Percentiles rank a stretch among this genome's conserved stretches.
These are phyloP conservation scores for Solanum arcanum DNA, from an alignment of 257 asterid genomes.

Conservation along the genomic window DNA sequence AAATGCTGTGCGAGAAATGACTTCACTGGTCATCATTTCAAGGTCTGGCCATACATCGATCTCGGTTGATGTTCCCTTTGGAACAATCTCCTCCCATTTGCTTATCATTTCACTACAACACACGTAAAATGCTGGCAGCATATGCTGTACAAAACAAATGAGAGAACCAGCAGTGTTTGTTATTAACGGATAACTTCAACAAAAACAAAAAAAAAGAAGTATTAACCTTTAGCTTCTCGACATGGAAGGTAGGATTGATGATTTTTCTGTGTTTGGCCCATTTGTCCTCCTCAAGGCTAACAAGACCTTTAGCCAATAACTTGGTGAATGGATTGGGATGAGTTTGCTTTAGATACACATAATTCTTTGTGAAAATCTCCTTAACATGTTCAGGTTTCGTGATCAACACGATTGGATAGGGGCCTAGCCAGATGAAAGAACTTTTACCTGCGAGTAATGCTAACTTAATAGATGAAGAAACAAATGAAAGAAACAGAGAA, in stretches of 20 bases:
- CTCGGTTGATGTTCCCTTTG: constrained; percentile 6
- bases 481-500: background rate
- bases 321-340: constrained; percentile 23
- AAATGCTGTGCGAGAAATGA: constrained; percentile 39
- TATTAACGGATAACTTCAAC: background rate
- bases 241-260: constrained; percentile 3
- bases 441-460: constrained; percentile 24
- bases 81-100: constrained; percentile 23
- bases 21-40: constrained; percentile 16
- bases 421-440: constrained; percentile 42
- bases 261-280: constrained; percentile 57
- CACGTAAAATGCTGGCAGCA: constrained; percentile 27
- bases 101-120: constrained; percentile 23
- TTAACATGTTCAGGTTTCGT: constrained; percentile 32
- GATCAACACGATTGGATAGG: constrained; percentile 26
- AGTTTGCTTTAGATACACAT: constrained; percentile 17
- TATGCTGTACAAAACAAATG: constrained; percentile 10
- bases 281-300: constrained; percentile 22
- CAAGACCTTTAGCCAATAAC: constrained; percentile 27
- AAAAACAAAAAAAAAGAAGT: too few species aligned
- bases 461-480: background rate
- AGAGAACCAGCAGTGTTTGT: background rate
- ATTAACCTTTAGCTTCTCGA: background rate
- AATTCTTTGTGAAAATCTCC: constrained; percentile 25
- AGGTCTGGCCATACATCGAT: constrained; percentile 37